These are phyloP conservation scores for Leccinum angustisporum DNA, from an alignment of 1,284 basidiomycete genomes.

Conservation along the genomic window DNA sequence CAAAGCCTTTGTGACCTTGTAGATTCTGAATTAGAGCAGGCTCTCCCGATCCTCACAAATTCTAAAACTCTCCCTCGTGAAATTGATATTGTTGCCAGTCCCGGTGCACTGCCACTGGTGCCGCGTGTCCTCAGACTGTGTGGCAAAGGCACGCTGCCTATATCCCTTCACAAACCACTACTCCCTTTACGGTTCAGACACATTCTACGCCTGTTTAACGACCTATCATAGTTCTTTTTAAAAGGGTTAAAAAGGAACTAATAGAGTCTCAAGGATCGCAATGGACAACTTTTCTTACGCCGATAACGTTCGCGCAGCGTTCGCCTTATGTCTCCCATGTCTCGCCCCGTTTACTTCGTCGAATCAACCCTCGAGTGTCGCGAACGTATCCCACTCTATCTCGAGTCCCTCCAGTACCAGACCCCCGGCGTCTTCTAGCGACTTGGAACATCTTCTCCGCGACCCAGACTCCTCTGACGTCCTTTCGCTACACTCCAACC, in stretches of 20 bases:
- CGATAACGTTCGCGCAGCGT: conserved; percentile 54
- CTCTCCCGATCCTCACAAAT: too few species aligned
- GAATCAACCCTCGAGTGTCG: conserved; percentile 2
- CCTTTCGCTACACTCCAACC: conserved; percentile 65
- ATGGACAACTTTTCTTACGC: conserved; percentile 63
- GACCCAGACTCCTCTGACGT: conserved; percentile 49
- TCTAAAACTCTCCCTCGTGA: too few species aligned
- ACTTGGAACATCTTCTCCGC: conserved; percentile 58
- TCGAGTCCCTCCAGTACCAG: conserved; percentile 23
- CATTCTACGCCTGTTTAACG: neutral
- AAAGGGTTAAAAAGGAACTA: neutral
- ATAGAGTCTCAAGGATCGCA: neutral
- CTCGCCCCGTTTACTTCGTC: conserved; percentile 33
- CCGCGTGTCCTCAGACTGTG: neutral
- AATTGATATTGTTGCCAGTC: too few species aligned
- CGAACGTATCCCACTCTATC: conserved; percentile 23
- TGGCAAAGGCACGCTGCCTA: neutral
- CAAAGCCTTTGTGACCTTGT: too few species aligned
- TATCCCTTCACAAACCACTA: neutral
- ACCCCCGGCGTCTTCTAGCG: conserved; percentile 42
- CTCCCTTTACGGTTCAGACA: neutral
- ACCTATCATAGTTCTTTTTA: neutral
- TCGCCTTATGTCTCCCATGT: conserved; percentile 61
- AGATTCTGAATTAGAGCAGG: too few species aligned
- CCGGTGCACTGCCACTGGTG: neutral